phyloP scores from a whole-genome alignment of 108 stramenopile species.

The Pseudonitzschia multiseries region DNA sequence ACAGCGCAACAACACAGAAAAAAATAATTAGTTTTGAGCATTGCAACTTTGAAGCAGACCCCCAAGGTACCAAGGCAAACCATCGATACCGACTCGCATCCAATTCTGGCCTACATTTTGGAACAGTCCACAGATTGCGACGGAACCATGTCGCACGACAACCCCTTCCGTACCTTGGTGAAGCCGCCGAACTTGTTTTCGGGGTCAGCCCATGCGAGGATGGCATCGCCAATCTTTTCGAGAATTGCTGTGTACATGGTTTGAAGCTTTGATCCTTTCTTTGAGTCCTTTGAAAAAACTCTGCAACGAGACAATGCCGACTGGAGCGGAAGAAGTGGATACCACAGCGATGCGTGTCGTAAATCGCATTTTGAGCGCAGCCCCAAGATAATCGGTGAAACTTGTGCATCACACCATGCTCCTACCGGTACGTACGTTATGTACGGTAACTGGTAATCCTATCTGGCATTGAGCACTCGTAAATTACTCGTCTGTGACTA shows the following conservation, averaged over 20 bases:
- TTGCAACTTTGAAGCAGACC: background rate
- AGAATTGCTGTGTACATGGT: slow-evolving; percentile 56
- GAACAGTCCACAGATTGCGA: background rate
- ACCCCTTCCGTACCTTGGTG: slow-evolving; percentile 41
- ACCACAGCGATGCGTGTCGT: too few species aligned
- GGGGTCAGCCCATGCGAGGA: slow-evolving; percentile 78
- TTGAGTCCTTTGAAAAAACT: background rate
- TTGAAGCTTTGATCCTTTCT: slow-evolving; percentile 12
- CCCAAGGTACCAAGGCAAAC: background rate
- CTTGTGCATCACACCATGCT: too few species aligned
- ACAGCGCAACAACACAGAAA: background rate
- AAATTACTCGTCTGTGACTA: background rate
- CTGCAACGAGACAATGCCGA: background rate
- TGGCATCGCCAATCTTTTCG: slow-evolving; percentile 67
- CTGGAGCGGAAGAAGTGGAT: background rate
- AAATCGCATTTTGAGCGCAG: too few species aligned
- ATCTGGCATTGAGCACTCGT: background rate
- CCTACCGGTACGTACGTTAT: too few species aligned
- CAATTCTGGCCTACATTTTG: background rate
- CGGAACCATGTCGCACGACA: background rate
- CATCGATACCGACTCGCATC: background rate
- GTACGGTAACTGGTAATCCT: background rate
- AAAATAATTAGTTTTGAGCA: background rate
- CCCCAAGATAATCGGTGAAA: too few species aligned
- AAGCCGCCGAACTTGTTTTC: slow-evolving; percentile 51